Percentiles rank a stretch among this genome's conserved stretches.
Evolutionary conservation across 208 protist species (phyloP).

Genomic region (Trypanosoma conorhini): DNA sequence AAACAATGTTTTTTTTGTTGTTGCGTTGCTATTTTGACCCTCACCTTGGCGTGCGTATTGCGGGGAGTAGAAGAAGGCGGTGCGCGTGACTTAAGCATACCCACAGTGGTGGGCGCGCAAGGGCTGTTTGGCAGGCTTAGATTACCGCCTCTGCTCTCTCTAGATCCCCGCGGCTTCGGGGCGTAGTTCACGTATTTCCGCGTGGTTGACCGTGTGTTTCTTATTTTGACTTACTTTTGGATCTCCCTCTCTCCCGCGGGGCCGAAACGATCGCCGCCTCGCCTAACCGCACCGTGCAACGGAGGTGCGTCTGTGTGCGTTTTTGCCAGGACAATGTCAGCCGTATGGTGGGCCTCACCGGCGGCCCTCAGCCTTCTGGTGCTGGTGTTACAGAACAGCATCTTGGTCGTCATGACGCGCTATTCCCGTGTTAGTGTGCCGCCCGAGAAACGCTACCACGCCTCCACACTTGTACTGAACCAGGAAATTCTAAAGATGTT

Average conservation of each 20-base stretch:
- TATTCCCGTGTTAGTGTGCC: conserved; percentile 46
- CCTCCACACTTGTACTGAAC: conserved; percentile 67
- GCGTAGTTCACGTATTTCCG: background rate
- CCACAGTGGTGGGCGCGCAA: background rate
- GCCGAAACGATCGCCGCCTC: no score
- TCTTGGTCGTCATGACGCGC: conserved; percentile 72
- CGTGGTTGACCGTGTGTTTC: no score
- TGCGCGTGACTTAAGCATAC: background rate
- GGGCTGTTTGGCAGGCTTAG: background rate
- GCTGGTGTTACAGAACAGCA: conserved; percentile 77
- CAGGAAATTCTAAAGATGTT: conserved; percentile 84
- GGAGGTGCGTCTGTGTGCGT: background rate
- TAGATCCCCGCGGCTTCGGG: no score
- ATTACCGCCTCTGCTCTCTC: no score
- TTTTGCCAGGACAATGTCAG: conserved; percentile 1
- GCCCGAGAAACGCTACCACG: conserved; percentile 47
- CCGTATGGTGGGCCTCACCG: conserved; percentile 25
- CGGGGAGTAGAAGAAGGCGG: background rate
- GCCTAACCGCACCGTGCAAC: no score
- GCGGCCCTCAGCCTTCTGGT: conserved; percentile 64
- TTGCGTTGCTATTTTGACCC: conserved; percentile 22
- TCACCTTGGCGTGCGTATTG: background rate
- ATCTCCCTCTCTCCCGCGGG: no score
- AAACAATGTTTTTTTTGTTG: conserved; percentile 20
- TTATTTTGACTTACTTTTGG: conserved; percentile 7